Base-by-base conservation (phyloP, 257 asterid species). In the Solanum lignicaule region DNA sequence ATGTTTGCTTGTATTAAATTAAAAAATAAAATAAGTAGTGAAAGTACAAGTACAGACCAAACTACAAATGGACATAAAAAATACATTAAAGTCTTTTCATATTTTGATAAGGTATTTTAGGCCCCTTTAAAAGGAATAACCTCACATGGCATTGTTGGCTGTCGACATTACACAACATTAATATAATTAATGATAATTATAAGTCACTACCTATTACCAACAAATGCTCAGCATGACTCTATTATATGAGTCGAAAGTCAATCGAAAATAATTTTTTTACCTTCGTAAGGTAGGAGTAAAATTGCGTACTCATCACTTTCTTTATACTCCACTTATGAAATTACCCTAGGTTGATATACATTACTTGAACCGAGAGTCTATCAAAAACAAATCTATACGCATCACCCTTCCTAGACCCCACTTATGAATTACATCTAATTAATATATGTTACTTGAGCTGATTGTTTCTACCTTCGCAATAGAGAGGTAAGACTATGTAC, bases 141-240 rank as follows among this genome's bases (percentile, higher is more conserved):
- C 86, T 62, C 88, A 88, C 90, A 88, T 88, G 90, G 88, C 86
- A 58, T 88, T 27, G 90, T 36, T 72, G 85, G 86, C 72, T 35
- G 66, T 71, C 83, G 89, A 73, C 46, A 69, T 87, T 33, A 78
- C 85, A 81, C 27, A 27, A 20, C 68, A 46, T 9, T 25, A 81
- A 81, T 79, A 48, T 78, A 79, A 27, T 79, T 46, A 46, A 43
- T 43, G 55, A 43, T 79, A 41, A 43, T 79, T n/a, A n/a, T 2
- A 39, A 13, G 25, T 39, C 60, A 76, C 60, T 10, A 35, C 3
- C 3, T 29, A 29, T 27, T 13, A 69, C 35, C 74, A 68, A 27
- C 36, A 68, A 69, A 69, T 69, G 23, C 38, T 69, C 75, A 52
- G 1, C 62, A 48, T 48, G 60, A 48, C 9, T 15, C 3, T 13